A percentile compares a stretch with the other conserved stretches of the same genome.
These are phyloP conservation scores for Chaetomium tenue DNA, from an alignment of 495 filamentous ascomycete genomes.

Conservation along the genomic window DNA sequence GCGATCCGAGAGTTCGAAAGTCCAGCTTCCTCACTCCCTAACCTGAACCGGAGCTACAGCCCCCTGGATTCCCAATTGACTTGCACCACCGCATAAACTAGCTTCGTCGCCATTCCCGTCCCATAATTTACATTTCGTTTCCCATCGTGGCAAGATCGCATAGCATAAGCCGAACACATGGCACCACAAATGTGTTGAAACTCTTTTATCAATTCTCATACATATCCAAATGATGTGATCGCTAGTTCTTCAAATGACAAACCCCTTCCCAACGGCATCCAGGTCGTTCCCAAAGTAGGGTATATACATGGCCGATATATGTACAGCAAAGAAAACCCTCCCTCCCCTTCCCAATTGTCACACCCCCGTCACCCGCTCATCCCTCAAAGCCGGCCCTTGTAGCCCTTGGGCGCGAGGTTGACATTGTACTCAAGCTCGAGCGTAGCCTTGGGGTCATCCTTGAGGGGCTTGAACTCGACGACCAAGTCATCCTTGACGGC, in stretches of 20 bases:
- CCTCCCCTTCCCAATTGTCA: neutral
- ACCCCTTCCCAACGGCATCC: neutral
- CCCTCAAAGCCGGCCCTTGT: slow-evolving; percentile 46
- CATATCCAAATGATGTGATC: neutral
- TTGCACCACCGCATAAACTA: too few relatives aligned
- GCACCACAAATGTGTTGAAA: too few relatives aligned
- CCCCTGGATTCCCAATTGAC: too few relatives aligned
- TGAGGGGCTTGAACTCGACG: slow-evolving; percentile 65
- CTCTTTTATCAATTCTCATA: neutral
- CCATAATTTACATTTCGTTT: too few relatives aligned
- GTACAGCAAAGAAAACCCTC: neutral
- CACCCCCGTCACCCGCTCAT: neutral
- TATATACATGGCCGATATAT: slow-evolving; percentile 12
- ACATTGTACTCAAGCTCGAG: slow-evolving; percentile 71
- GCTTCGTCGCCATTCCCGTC: too few relatives aligned
- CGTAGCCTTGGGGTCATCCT: slow-evolving; percentile 61
- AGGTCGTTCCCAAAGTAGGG: neutral
- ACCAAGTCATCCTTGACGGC: slow-evolving; percentile 76
- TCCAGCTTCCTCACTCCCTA: too few relatives aligned
- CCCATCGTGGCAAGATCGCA: too few relatives aligned
- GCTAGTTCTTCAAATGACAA: neutral
- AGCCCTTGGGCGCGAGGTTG: slow-evolving; percentile 52
- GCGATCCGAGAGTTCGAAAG: too few relatives aligned
- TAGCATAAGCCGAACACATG: too few relatives aligned
- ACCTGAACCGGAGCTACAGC: too few relatives aligned